These are phyloP conservation scores for Potentilla sterilis DNA, from an alignment of 306 rosid genomes.

Conservation along the genomic window DNA sequence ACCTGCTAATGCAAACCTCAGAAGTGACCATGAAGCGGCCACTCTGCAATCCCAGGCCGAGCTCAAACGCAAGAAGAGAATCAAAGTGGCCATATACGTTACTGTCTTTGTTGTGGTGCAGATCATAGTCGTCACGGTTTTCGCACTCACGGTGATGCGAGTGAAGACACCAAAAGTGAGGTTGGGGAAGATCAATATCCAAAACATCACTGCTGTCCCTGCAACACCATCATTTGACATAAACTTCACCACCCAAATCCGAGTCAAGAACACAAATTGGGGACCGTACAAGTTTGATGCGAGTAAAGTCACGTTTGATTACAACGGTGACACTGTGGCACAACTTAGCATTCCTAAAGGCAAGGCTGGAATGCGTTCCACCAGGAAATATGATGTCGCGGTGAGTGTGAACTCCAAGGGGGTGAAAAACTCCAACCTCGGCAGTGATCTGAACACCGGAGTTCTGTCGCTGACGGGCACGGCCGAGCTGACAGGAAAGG, in stretches of 20 bases:
- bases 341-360: not conserved
- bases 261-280: conserved; percentile 20
- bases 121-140: conserved; percentile 12
- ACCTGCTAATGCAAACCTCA: conserved; percentile 17
- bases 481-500: conserved; percentile 11
- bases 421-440: not conserved
- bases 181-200: conserved; percentile 6
- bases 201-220: not conserved
- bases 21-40: conserved; percentile 18
- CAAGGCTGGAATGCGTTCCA: conserved; percentile 14
- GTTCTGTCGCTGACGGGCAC: not conserved
- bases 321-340: not conserved
- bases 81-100: conserved; percentile 20
- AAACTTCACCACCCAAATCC: conserved; percentile 15
- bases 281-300: conserved; percentile 27
- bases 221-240: conserved; percentile 11
- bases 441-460: not conserved
- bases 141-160: conserved; percentile 22
- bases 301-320: not conserved
- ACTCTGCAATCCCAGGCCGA: not conserved
- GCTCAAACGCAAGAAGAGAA: conserved; percentile 32
- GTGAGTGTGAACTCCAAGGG: conserved; percentile 11
- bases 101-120: conserved; percentile 23
- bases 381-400: not conserved
- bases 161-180: conserved; percentile 23